Base-by-base conservation (phyloP, 2,329 filamentous ascomycete species). In the Talaromyces sp. region DNA sequence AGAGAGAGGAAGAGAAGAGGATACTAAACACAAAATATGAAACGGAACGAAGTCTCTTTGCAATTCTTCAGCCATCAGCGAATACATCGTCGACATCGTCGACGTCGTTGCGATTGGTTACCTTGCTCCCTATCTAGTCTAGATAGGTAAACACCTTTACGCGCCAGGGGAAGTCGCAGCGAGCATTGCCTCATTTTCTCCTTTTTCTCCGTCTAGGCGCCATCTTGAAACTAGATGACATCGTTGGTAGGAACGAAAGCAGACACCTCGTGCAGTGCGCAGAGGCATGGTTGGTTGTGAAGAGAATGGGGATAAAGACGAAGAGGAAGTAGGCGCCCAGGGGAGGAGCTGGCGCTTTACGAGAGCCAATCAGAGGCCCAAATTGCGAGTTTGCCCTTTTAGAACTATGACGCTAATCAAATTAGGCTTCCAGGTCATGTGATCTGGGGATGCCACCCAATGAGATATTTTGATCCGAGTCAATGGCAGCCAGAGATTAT, bases 221-320 rank as follows among this genome's bases (percentile, higher is more conserved):
- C 43, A 59, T 59, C 54, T 35, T 65, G 64, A 65, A 62, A 65
- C 64, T 41, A 33, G 19, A 65, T 52, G 64, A 54, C 64, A 59
- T 66, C 24, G 43, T 35, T 33, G 33, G 24, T 59, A 45, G 56
- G 56, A 19, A 19, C 14, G 56, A 33, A 8, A 45, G 22, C 37
- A 45, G 37, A 45, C n/a, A 19, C 19, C 31, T 13, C 47, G 19
- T 14, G 1, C 33, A 39, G 64, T 16, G 56, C 45, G 43, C 41
- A 50, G 54, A 31, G 52, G 16, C 10, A n/a, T 65, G 64, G 64
- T 65, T 65, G 64, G 64, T 62, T 33, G 27, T 58, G 64, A 52
- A 50, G 52, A 43, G 19, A 37, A 56, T 37, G 31, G 22, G 13
- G 45, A 19, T 22, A 60, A 52, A 48, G 41, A 31, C 33, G 48